Evolutionary conservation across 2,329 filamentous ascomycete species (phyloP).

Genomic region (Fusarium mundagurra): DNA sequence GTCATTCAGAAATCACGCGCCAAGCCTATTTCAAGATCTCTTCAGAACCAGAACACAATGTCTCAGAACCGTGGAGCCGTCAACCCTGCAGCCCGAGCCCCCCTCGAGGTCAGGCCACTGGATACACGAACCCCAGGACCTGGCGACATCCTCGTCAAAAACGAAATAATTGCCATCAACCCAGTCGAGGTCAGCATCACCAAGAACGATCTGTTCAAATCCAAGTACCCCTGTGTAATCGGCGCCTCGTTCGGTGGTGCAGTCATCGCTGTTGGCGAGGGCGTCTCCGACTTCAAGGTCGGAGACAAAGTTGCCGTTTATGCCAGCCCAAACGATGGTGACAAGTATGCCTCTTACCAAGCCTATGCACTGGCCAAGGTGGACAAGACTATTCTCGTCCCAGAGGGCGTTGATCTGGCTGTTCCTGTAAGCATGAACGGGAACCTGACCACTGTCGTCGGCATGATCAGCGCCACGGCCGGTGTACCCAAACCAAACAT

Average conservation of each 20-base stretch:
- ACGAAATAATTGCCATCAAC: not conserved
- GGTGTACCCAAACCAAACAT: not conserved
- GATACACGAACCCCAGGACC: not conserved
- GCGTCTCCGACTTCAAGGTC: not conserved
- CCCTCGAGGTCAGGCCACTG: not conserved
- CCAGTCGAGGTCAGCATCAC: not conserved
- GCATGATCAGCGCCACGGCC: not conserved
- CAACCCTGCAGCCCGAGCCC: not conserved
- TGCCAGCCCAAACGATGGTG: not conserved
- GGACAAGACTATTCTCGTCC: not conserved
- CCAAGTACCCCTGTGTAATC: not conserved
- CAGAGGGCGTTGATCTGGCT: not conserved
- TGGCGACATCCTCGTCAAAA: not conserved
- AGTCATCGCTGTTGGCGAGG: not conserved
- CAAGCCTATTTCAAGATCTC: not conserved
- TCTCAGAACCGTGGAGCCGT: not conserved
- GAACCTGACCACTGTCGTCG: not conserved
- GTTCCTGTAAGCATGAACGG: not conserved
- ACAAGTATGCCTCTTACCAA: not conserved
- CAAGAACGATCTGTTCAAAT: not conserved
- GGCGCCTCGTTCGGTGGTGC: not conserved
- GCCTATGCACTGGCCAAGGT: not conserved
- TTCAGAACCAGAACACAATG: not conserved
- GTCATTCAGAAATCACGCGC: not conserved
- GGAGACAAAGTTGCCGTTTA: not conserved